phyloP scores from a whole-genome alignment of 2,329 filamentous ascomycete genomes.

The Zymoseptoria brevis region DNA sequence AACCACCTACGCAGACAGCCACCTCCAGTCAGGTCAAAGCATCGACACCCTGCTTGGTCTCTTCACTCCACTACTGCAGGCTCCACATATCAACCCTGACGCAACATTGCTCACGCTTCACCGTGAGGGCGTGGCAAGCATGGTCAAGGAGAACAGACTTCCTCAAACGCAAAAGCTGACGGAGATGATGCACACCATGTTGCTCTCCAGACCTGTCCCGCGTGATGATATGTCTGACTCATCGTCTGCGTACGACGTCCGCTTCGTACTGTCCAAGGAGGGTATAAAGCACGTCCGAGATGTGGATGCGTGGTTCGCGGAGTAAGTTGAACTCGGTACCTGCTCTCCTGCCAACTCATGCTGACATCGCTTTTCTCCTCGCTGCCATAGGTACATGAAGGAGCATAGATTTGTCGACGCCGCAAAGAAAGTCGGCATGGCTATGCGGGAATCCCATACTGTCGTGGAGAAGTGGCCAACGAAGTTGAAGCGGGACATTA shows the following conservation, averaged over 20 bases:
- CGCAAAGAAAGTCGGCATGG: background rate
- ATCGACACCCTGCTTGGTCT: slow-evolving; percentile 16
- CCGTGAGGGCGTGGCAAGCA: slow-evolving; percentile 28
- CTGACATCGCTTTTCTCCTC: background rate
- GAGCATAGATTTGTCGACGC: slow-evolving; percentile 2
- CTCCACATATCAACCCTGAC: slow-evolving; percentile 28
- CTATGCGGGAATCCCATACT: background rate
- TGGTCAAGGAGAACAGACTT: background rate
- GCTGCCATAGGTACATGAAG: slow-evolving; percentile 6
- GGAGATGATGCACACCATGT: background rate
- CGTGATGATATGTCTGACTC: background rate
- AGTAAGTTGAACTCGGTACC: background rate
- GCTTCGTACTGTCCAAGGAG: background rate
- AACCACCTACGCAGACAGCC: slow-evolving; percentile 21
- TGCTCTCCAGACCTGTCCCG: background rate
- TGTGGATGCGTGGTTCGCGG: slow-evolving; percentile 1
- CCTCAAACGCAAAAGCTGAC: background rate
- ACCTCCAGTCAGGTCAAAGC: slow-evolving; percentile 34
- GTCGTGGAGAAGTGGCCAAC: background rate
- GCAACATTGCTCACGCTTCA: slow-evolving; percentile 38
- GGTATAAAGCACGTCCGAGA: background rate
- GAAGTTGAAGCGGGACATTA: background rate
- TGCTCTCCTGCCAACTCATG: background rate
- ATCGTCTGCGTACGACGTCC: background rate
- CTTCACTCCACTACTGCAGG: slow-evolving; percentile 31